Conservation (phyloP, 2,329 filamentous ascomycete genomes). For the Fusarium protoensiforme region DNA sequence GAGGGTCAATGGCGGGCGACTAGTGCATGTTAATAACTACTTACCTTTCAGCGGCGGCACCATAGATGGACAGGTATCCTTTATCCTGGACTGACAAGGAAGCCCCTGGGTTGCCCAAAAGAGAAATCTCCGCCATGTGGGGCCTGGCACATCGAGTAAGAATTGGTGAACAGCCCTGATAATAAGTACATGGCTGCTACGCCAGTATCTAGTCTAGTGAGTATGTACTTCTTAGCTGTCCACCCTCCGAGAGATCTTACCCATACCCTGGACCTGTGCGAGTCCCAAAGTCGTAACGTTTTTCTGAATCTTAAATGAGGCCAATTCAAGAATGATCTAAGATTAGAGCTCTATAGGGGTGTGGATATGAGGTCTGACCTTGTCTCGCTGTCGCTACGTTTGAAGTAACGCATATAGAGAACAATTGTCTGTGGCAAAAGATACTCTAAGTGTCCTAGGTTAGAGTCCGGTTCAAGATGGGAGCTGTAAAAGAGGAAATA, state of each 20-base stretch:
- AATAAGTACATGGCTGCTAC: not conserved
- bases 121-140: not conserved
- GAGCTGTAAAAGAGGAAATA: not conserved
- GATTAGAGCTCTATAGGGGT: not conserved
- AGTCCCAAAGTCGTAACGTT: fast-evolving
- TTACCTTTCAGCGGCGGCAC: not conserved
- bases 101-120: not conserved
- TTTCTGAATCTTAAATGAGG: not conserved
- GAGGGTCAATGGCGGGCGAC: not conserved
- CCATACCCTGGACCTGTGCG: not conserved
- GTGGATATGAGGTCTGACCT: too few relatives aligned
- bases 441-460: too few relatives aligned
- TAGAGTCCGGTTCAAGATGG: too few relatives aligned
- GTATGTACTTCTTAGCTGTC: not conserved
- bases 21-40: not conserved
- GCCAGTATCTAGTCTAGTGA: fast-evolving
- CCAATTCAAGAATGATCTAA: not conserved
- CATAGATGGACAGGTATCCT: not conserved
- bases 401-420: not conserved
- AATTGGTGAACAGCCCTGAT: not conserved
- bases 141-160: not conserved
- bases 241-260: not conserved
- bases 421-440: too few relatives aligned
- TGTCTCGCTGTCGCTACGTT: not conserved
- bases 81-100: not conserved